Evolutionary conservation across 129 eudicot species (phyloP), one percentile per base, ranked within the genome.

Genomic region (Pulicaria dysenterica): DNA sequence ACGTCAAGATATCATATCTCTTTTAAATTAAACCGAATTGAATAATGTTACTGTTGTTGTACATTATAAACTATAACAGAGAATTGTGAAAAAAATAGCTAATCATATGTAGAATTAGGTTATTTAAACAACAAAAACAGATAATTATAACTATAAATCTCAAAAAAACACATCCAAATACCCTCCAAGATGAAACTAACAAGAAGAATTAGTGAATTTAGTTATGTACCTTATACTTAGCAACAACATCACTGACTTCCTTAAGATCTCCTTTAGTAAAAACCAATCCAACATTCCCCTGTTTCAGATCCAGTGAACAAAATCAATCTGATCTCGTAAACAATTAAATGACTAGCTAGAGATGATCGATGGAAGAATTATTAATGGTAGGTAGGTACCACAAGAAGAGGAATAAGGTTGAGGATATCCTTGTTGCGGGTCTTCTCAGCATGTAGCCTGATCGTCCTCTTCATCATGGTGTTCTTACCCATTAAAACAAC

Each of bases 211-310:
- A 2, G 53, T 58, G 3, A 16, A 63, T 2, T 3, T 43, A n/a
- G n/a, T n/a, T n/a, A 3, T n/a, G 69, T 34, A 87, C 89, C 94
- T 87, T 84, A 64, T 82, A 84, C 59, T 84, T 84, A 0, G 76
- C 77, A 55, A 87, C 84, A 67, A 82, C 87, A 15, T 87, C 93
- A 5, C 84, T 77, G 40, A 82, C 89, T 82, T 87, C 93, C 87
- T 82, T 87, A 64, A 87, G 68, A 58, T 87, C 89, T 39, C 94
- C 89, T 75, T 81, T 84, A 3, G 89, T 87, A 64, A 87, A 87
- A 70, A 84, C 76, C 80, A 87, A 67, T 34, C 89, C 89, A 70
- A 87, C 94, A 70, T 87, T 87, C 3, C 89, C 94, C 94, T 87
- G 46, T 58, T 50, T 16, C 60, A 73, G 49, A 57, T n/a, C 46